Evolutionary conservation across 2,329 filamentous ascomycete genomes (phyloP).

Genomic region (Mollisiaceae sp.): DNA sequence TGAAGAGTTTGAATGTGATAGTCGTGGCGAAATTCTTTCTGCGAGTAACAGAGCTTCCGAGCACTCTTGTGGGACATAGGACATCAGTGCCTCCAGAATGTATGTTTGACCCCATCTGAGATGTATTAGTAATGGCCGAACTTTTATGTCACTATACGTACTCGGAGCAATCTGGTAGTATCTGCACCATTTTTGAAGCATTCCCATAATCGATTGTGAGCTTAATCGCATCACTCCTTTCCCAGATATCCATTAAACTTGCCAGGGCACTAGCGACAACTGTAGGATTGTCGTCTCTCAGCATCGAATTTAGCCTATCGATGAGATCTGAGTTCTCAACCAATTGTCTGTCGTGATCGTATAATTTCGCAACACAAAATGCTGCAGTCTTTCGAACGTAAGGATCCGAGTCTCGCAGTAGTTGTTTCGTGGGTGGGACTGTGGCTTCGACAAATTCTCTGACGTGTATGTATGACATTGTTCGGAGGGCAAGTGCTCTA

Average conservation of each 20-base stretch:
- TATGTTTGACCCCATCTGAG: constrained; percentile 96
- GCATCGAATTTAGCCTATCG: constrained; percentile 84
- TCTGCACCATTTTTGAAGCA: constrained; percentile 97
- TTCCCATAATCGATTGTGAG: constrained; percentile 97
- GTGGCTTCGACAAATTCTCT: constrained; percentile 94
- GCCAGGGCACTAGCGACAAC: constrained; percentile 95
- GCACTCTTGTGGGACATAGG: constrained; percentile 92
- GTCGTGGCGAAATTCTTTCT: constrained; percentile 90
- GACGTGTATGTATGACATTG: constrained; percentile 97
- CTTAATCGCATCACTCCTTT: constrained; percentile 95
- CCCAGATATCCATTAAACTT: constrained; percentile 96
- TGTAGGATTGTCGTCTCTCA: constrained; percentile 95
- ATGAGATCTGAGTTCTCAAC: constrained; percentile 93
- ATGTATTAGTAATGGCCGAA: constrained; percentile 9
- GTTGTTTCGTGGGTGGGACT: constrained; percentile 78
- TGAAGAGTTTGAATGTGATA: constrained; percentile 96
- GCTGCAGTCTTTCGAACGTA: constrained; percentile 98
- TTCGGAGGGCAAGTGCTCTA: constrained; percentile 87
- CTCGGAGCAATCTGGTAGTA: constrained; percentile 96
- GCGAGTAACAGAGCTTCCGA: constrained; percentile 87
- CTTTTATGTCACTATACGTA: constrained; percentile 50
- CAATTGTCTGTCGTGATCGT: constrained; percentile 91
- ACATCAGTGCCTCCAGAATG: constrained; percentile 96
- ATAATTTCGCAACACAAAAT: constrained; percentile 95
- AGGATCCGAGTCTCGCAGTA: constrained; percentile 86